Conservation (phyloP, 306 rosid genomes). For the Corylus avellana region DNA sequence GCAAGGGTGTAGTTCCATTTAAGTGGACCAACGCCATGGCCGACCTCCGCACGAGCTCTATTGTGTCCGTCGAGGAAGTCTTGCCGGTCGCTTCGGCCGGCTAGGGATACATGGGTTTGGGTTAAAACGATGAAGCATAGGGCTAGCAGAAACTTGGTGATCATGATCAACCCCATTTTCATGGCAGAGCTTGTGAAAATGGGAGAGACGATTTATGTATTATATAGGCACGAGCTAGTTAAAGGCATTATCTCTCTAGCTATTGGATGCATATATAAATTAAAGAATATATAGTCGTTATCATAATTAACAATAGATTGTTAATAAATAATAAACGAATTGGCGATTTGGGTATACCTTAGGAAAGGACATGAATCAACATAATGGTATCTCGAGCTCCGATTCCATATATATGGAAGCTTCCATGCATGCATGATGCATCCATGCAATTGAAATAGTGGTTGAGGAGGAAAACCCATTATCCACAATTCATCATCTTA, state of each 20-base stretch:
- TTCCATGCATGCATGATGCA: too few relatives aligned
- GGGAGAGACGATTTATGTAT: background rate
- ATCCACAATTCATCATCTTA: too few relatives aligned
- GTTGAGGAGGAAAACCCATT: too few relatives aligned
- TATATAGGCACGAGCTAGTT: background rate
- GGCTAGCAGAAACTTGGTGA: background rate
- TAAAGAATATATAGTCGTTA: background rate
- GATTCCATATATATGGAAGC: too few relatives aligned
- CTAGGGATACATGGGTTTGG: conserved; percentile 6
- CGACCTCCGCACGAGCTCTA: conserved; percentile 45
- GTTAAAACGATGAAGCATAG: background rate
- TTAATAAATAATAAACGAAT: too few relatives aligned
- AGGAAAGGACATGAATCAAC: too few relatives aligned
- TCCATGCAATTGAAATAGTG: too few relatives aligned
- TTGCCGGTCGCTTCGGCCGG: conserved; percentile 27
- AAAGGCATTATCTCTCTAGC: background rate
- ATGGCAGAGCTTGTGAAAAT: background rate
- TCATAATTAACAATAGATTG: too few relatives aligned
- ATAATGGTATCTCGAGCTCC: too few relatives aligned
- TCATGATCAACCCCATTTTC: background rate
- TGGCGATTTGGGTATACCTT: too few relatives aligned
- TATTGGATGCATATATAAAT: background rate
- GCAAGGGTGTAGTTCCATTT: conserved; percentile 52
- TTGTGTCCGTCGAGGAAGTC: conserved; percentile 58
- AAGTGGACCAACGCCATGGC: conserved; percentile 48